Conservation (phyloP, 2,329 filamentous ascomycete species). For the Chaetomium sp. region DNA sequence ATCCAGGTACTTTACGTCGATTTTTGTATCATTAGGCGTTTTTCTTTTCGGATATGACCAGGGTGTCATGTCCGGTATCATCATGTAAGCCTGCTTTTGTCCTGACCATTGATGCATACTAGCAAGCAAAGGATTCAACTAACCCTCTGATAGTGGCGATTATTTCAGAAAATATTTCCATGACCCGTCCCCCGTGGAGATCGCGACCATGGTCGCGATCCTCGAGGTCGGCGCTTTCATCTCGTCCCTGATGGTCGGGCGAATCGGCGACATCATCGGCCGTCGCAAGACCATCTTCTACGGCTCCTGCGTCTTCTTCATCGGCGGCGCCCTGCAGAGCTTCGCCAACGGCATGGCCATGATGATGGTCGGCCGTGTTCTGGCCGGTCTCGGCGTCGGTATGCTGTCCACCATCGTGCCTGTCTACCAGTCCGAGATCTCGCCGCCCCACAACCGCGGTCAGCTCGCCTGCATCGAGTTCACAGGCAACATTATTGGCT, state of each 20-base stretch:
- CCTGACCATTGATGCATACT: background rate
- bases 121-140: background rate
- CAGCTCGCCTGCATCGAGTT: slow-evolving; percentile 98
- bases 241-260: slow-evolving; percentile 78
- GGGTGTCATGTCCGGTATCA: slow-evolving; percentile 75
- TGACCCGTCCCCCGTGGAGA: slow-evolving; percentile 76
- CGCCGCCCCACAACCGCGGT: slow-evolving; percentile 90
- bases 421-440: slow-evolving; percentile 92
- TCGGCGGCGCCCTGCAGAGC: slow-evolving; percentile 79
- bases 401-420: slow-evolving; percentile 88
- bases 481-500: slow-evolving; percentile 92
- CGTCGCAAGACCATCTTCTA: slow-evolving; percentile 86
- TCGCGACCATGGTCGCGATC: slow-evolving; percentile 97
- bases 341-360: slow-evolving; percentile 77
- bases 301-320: slow-evolving; percentile 80
- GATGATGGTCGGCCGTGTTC: slow-evolving; percentile 79
- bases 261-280: slow-evolving; percentile 86
- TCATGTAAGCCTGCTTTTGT: slow-evolving; percentile 45
- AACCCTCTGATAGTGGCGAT: slow-evolving; percentile 54
- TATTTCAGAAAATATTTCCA: slow-evolving; percentile 91
- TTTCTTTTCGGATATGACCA: slow-evolving; percentile 89
- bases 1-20: slow-evolving; percentile 83
- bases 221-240: slow-evolving; percentile 90
- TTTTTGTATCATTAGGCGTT: slow-evolving; percentile 79
- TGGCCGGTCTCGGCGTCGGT: slow-evolving; percentile 81